These are phyloP conservation scores for Ichthyophthirius multifiliis DNA, from an alignment of 169 alveolate species.

Conservation along the genomic window DNA sequence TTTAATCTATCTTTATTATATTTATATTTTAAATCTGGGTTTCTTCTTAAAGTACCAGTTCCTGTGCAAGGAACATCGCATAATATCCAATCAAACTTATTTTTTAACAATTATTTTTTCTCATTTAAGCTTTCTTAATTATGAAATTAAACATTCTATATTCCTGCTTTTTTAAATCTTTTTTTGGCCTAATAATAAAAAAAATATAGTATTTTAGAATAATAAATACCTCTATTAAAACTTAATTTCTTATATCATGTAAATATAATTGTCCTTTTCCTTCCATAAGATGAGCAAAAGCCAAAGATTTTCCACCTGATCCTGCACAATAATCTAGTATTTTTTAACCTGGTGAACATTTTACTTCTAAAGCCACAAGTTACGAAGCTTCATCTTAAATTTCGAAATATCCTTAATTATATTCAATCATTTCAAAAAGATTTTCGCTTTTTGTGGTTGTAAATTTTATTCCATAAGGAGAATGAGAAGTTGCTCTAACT, in stretches of 20 bases:
- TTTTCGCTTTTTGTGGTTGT: conserved; percentile 48
- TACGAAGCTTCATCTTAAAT: conserved; percentile 90
- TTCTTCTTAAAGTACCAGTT: conserved; percentile 92
- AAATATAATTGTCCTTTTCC: conserved; percentile 89
- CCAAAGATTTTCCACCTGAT: conserved; percentile 93
- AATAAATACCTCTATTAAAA: conserved; percentile 24
- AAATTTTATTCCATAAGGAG: conserved; percentile 86
- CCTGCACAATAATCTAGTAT: conserved; percentile 95
- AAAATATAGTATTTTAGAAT: background rate
- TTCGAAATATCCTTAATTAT: conserved; percentile 88
- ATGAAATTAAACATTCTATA: conserved; percentile 83
- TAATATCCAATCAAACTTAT: conserved; percentile 89
- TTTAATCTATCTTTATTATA: conserved; percentile 40
- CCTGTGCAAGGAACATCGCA: conserved; percentile 95
- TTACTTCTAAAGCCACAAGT: conserved; percentile 65
- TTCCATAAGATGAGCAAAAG: conserved; percentile 88
- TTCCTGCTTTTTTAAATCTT: conserved; percentile 91
- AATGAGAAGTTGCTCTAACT: conserved; percentile 81
- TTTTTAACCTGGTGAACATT: conserved; percentile 85
- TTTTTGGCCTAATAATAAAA: conserved; percentile 71
- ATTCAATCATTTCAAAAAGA: conserved; percentile 86
- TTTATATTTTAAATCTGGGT: conserved; percentile 90
- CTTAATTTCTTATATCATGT: conserved; percentile 85
- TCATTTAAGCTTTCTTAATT: conserved; percentile 26
- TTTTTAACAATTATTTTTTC: conserved; percentile 48